A percentile compares a stretch with the other conserved stretches of the same genome.
These are phyloP conservation scores for Schizophyllum amplum DNA, from an alignment of 1,284 basidiomycete species.

Conservation along the genomic window DNA sequence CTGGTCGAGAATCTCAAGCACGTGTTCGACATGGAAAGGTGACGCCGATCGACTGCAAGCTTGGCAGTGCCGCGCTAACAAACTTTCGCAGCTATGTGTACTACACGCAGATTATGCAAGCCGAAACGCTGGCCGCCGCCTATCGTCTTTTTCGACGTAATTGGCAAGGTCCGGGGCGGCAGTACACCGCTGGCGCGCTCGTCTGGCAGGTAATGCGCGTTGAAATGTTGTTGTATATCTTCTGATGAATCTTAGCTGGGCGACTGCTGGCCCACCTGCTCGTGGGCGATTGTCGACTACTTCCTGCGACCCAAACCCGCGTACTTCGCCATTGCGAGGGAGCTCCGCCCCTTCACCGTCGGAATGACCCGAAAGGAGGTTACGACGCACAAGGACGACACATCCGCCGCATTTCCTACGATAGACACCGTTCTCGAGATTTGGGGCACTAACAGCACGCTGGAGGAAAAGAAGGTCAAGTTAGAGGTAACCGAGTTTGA, in stretches of 20 bases:
- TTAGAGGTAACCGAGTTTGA: conserved; percentile 70
- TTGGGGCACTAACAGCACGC: conserved; percentile 78
- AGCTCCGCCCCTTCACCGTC: conserved; percentile 67
- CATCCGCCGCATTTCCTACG: conserved; percentile 55
- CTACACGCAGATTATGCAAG: conserved; percentile 81
- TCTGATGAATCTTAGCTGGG: no score
- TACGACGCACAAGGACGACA: conserved; percentile 47
- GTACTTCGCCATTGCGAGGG: conserved; percentile 62
- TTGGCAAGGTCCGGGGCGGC: conserved; percentile 63
- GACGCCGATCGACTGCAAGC: neutral
- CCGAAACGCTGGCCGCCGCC: conserved; percentile 70
- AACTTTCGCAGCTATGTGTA: conserved; percentile 48
- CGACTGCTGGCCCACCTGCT: conserved; percentile 80
- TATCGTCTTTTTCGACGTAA: conserved; percentile 74
- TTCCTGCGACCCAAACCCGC: conserved; percentile 73
- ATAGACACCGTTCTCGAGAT: conserved; percentile 65
- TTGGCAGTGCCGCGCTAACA: conserved; percentile 3
- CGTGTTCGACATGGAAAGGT: conserved; percentile 84
- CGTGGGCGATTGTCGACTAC: conserved; percentile 76
- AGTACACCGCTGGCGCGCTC: conserved; percentile 69
- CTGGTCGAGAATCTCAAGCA: conserved; percentile 88
- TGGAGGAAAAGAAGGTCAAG: conserved; percentile 46
- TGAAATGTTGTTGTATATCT: no score
- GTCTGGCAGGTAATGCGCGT: conserved; percentile 86
- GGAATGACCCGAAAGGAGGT: conserved; percentile 75